Base-by-base conservation (phyloP, 2,329 filamentous ascomycete species). In the Trichoderma afroharzianum region DNA sequence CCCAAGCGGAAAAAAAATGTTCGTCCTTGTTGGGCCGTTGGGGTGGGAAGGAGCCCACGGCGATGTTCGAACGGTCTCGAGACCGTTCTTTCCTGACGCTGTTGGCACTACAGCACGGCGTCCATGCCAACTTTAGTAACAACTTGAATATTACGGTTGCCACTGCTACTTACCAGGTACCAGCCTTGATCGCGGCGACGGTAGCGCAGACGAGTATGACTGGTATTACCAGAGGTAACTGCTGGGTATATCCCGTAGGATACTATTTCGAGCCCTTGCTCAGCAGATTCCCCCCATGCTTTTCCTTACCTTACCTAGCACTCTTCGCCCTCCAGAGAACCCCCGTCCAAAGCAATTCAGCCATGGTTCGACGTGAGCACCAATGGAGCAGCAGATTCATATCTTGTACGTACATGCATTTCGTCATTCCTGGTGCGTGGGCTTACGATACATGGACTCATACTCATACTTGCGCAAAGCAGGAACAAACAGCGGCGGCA, bases 81-180 rank as follows among this genome's bases (percentile, higher is more conserved):
- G 47, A 18, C 30, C 21, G 39, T 39, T 68, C 18, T 68, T 24
- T 58, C 24, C 53, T 59, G 32, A 30, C 14, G 53, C 64, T 61
- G 66, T 61, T 68, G 66, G 66, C 55, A 64, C 62, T 53, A 30
- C 50, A 18, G 55, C 66, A 30, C 50, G 24, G 55, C 66, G 36
- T 47, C 33, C 24, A 53, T 50, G 62, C 62, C 62, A 68, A 68
- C 11, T 68, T 68, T 68, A 68, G 66, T 12, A 68, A 67, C 50
- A 66, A n/a, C n/a, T n/a, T n/a, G n/a, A n/a, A 26, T 36, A 66
- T 33, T 57, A 30, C 30, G 47, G 21, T 24, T 55, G 24, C 30
- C 50, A 21, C 47, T 64, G 62, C 11, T 30, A 32, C 28, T 14
- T 58, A n/a, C 55, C 28, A n/a, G 55, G 18, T 32, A 58, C 55